phyloP scores from a whole-genome alignment of 768 basidiomycete genomes.

The Terana coerulea region DNA sequence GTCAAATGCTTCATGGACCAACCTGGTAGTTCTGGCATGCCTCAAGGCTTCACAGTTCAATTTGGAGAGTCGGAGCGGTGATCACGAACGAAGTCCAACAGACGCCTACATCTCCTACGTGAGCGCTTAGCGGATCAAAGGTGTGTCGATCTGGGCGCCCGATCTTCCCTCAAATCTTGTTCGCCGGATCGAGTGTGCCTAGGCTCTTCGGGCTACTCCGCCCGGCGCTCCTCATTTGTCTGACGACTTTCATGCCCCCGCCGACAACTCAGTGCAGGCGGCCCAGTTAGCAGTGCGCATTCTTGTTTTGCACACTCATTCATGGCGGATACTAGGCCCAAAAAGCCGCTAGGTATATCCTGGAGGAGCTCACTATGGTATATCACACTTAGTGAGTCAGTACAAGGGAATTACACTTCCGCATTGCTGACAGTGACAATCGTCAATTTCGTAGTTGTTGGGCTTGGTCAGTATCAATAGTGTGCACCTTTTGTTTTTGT shows the following conservation, averaged over 20 bases:
- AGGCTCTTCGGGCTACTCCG: too few species aligned
- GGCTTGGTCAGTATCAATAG: constrained; percentile 18
- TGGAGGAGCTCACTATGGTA: constrained; percentile 35
- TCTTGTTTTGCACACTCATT: not conserved
- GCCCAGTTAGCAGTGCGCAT: too few species aligned
- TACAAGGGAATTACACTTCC: not conserved
- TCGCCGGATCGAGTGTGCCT: too few species aligned
- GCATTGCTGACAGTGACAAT: not conserved
- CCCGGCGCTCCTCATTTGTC: too few species aligned
- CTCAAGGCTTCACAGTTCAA: too few species aligned
- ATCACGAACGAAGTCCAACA: not conserved
- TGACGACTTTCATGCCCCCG: too few species aligned
- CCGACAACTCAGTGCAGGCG: not conserved
- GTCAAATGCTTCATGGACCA: not conserved
- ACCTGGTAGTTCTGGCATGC: constrained; percentile 22
- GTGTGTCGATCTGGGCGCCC: too few species aligned
- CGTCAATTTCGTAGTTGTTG: constrained; percentile 20
- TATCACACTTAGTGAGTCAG: constrained; percentile 26
- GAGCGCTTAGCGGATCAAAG: too few species aligned
- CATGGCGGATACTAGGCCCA: not conserved
- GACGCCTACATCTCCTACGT: too few species aligned
- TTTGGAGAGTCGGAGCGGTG: not conserved
- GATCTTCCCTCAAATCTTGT: too few species aligned
- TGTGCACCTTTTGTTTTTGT: not conserved
- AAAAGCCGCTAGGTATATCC: constrained; percentile 26